A percentile compares a stretch with the other conserved stretches of the same genome.
Evolutionary conservation across 345 rosid genomes (phyloP).

Genomic region (Firmiana major): DNA sequence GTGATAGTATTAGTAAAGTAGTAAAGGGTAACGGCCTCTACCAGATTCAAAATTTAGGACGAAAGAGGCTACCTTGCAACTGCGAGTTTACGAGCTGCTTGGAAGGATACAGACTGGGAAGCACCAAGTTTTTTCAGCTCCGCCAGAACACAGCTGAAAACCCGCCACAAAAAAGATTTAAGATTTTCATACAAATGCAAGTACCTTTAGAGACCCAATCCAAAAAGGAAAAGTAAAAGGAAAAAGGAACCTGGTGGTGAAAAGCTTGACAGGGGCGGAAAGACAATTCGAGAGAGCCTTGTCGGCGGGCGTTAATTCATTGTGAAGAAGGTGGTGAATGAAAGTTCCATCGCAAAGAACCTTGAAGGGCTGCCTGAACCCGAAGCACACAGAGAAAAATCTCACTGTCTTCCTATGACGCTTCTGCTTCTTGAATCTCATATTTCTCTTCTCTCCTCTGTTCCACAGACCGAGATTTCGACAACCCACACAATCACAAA

Average conservation of each 20-base stretch:
- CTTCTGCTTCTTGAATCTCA: constrained; percentile 84
- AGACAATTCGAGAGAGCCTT: constrained; percentile 57
- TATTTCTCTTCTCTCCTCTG: constrained; percentile 19
- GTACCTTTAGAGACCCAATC: neutral
- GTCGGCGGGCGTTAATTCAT: constrained; percentile 62
- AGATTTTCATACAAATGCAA: neutral
- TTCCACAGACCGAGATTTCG: neutral
- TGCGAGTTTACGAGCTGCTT: constrained; percentile 51
- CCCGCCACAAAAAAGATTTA: neutral
- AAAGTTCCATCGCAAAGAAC: constrained; percentile 84
- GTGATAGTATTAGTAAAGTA: neutral
- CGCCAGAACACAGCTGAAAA: constrained; percentile 56
- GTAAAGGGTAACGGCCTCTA: neutral
- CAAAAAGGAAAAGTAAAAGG: neutral
- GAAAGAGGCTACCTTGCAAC: constrained; percentile 49
- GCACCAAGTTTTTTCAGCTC: constrained; percentile 75
- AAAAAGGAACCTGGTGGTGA: constrained; percentile 63
- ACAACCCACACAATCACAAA: neutral
- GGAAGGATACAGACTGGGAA: constrained; percentile 49
- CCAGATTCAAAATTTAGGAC: neutral
- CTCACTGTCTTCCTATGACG: constrained; percentile 68
- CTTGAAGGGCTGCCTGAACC: constrained; percentile 77
- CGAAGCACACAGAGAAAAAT: constrained; percentile 68
- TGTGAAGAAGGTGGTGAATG: constrained; percentile 58
- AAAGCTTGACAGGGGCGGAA: constrained; percentile 75